These are phyloP conservation scores for Jamesozyma piceae DNA, from an alignment of 805 yeast genomes.

Conservation along the genomic window DNA sequence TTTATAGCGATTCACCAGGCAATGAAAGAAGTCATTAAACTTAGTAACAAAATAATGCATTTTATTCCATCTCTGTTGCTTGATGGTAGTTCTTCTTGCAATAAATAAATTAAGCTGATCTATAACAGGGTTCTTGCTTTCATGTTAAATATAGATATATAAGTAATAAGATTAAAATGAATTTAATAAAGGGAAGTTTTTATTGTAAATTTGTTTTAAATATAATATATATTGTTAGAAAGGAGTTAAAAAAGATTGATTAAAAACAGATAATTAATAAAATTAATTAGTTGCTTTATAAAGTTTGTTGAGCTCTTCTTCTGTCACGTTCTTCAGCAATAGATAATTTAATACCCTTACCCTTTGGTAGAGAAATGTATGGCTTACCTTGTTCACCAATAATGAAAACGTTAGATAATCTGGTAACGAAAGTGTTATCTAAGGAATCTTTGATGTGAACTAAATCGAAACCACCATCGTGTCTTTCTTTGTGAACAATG, in stretches of 20 bases:
- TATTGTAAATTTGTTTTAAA: constrained; percentile 2
- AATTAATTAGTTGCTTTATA: constrained; percentile 27
- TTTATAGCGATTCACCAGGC: no score
- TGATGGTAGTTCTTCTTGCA: no score
- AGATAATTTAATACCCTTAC: constrained; percentile 95
- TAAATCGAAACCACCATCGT: constrained; percentile 96
- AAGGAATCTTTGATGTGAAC: constrained; percentile 93
- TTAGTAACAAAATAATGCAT: no score
- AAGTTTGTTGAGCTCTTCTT: constrained; percentile 79
- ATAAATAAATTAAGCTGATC: no score
- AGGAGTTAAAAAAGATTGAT: not conserved
- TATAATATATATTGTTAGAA: constrained; percentile 3
- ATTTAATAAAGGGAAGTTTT: constrained; percentile 1
- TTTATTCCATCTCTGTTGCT: no score
- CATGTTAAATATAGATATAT: no score
- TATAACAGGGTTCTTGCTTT: no score
- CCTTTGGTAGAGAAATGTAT: constrained; percentile 92
- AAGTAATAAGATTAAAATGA: no score
- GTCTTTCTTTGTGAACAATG: constrained; percentile 91
- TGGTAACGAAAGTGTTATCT: constrained; percentile 92
- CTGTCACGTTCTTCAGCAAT: constrained; percentile 97
- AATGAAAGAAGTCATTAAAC: no score
- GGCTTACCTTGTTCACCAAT: constrained; percentile 96
- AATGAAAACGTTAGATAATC: constrained; percentile 87
- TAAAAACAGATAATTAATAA: not conserved